Base-by-base conservation (phyloP, 1,139 yeast genomes). In the Hansenula lynferdii region DNA sequence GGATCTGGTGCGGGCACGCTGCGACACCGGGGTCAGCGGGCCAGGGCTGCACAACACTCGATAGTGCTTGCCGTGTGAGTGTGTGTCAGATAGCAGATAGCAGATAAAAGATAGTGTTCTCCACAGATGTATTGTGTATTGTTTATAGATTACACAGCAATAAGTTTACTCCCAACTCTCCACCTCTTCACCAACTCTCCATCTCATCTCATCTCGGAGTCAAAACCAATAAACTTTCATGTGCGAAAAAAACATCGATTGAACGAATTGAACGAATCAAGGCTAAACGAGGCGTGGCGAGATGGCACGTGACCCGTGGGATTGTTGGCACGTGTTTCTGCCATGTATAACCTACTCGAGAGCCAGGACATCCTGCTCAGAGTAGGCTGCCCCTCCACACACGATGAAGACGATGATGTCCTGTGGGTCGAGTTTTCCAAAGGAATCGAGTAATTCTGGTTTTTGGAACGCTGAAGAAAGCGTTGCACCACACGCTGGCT, bases 401-500 rank as follows among this genome's bases (percentile, higher is more conserved):
- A 28, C 31, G 5, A 28, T 18, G 23, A 28, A 28, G 6, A 29
- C 24, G 5, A 29, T 19, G 7, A 29, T 29, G 11, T 20, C 32
- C n/a, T 29, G 25, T 14, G 3, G 6, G 8, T 20, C n/a, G n/a
- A 29, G 14, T 14, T 11, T 18, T 9, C 25, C 32, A 9, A 29
- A 20, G 16, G 19, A 6, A 6, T 29, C 24, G 12, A 29, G 14
- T 8, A 21, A 10, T 8, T 20, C 18, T 9, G 23, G 12, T 14
- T 14, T 11, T 11, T 24, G 21, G 4, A 21, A 29, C 9, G 25
- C 32, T n/a, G 18, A 5, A 2, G 12, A 17, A 4, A 21, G 8
- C 15, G 32, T 29, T 8, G 25, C 21, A 14, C 32, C 32, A 29
- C 32, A 29, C 12, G 32, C 24, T 20, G 32, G 32, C 9, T 29